Evolutionary conservation across 768 basidiomycete species (phyloP), one percentile per base, ranked within the genome.

Genomic region (Mycena latifolia): DNA sequence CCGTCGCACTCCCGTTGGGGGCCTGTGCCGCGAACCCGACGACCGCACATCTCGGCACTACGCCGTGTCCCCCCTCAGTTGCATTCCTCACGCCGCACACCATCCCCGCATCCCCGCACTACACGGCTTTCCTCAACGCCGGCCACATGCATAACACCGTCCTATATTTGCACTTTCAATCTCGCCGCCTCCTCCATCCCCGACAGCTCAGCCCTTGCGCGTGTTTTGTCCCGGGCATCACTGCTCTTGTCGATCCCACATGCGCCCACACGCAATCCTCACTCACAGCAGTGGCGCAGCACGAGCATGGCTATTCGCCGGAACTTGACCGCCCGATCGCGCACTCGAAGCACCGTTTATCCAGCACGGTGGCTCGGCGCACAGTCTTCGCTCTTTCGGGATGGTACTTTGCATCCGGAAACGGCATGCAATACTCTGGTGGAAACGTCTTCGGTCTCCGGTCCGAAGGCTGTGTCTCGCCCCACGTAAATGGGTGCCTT

Each of bases 181-280:
- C 31, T 9, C 10, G 5, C 14, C 37, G 17, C 37, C 17, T 4
- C 8, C 45, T 17, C 43, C 53, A 39, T 43, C 52, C 24, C 45
- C 53, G 53, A 29, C 35, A 31, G 28, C n/a, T 20, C 53, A 31
- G 12, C 45, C 25, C 1, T 53, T 65, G 41, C 63, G 56, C 63
- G 24, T 65, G 64, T 64, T 64, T 57, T 35, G n/a, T 64, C 50
- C 55, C 55, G 47, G 17, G 41, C 35, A 52, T 46, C 55, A 58
- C 50, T 52, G 50, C 50, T 46, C 51, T 55, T 8, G 37, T 56
- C 28, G 28, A 56, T 45, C 55, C 48, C 58, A 33, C 56, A 37
- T 48, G 58, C 20, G 22, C 45, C 25, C 39, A 41, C 53, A 39
- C 53, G 37, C 37, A 54, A 52, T 62, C 24, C 33, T 14, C 45